phyloP scores from a whole-genome alignment of 495 filamentous ascomycete genomes.

The Endocarpon pusillum region DNA sequence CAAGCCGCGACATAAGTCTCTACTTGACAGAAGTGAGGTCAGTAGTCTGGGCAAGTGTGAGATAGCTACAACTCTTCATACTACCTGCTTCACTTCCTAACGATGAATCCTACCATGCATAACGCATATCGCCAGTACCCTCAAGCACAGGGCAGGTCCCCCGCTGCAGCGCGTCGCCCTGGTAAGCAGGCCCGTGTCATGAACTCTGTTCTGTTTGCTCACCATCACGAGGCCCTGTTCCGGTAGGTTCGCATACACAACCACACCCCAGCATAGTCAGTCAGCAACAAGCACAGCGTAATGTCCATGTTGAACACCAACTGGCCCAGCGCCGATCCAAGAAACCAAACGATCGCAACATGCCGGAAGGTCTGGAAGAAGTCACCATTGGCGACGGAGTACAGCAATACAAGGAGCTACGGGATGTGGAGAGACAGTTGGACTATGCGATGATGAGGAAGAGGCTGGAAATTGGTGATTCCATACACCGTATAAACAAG shows the following conservation, averaged over 20 bases:
- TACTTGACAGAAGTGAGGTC: too few species aligned
- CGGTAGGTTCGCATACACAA: too few species aligned
- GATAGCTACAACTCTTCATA: too few species aligned
- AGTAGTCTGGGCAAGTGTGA: too few species aligned
- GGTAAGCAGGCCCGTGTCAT: too few species aligned
- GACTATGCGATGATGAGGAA: conserved; percentile 95
- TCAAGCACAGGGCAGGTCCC: conserved; percentile 25
- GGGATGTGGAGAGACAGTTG: conserved; percentile 73
- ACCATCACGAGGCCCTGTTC: too few species aligned
- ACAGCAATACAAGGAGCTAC: conserved; percentile 60
- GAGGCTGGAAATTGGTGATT: conserved; percentile 75
- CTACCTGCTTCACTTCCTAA: too few species aligned
- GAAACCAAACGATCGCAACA: conserved; percentile 85
- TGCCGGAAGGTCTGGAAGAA: conserved; percentile 78
- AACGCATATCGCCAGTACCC: too few species aligned
- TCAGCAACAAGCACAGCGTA: conserved; percentile 27
- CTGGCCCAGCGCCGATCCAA: conserved; percentile 57
- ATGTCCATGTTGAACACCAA: conserved; percentile 38
- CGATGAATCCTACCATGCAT: too few species aligned
- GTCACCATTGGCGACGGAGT: conserved; percentile 65
- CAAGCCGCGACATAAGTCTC: too few species aligned
- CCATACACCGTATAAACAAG: conserved; percentile 62
- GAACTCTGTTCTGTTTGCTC: too few species aligned
- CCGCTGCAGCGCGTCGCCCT: conserved; percentile 31
- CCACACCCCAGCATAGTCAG: background rate